Evolutionary conservation across 768 basidiomycete genomes (phyloP).

Genomic region (Lanmaoa rubissima): DNA sequence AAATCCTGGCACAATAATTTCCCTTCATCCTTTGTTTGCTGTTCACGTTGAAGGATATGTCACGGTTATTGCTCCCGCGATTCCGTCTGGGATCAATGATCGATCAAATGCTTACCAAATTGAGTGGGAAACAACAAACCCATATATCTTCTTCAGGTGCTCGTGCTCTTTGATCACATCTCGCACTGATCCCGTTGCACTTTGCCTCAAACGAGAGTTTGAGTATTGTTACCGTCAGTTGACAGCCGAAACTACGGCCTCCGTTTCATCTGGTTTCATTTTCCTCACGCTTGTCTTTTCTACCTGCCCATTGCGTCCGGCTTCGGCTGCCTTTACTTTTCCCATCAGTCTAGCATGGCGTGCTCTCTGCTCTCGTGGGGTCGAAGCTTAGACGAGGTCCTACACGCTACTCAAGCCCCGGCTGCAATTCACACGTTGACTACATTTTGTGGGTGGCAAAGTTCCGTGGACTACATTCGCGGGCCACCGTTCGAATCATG

Average conservation of each 20-base stretch:
- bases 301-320: not conserved
- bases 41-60: not conserved
- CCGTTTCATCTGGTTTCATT: not conserved
- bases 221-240: not conserved
- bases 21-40: not conserved
- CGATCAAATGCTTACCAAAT: not conserved
- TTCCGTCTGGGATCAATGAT: not conserved
- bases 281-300: not conserved
- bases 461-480: no score
- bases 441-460: no score
- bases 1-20: conserved; percentile 23
- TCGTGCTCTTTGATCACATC: not conserved
- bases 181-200: not conserved
- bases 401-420: no score
- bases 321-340: not conserved
- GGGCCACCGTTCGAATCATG: no score
- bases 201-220: not conserved
- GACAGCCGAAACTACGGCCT: not conserved
- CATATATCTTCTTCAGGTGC: not conserved
- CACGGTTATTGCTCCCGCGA: conserved; percentile 7
- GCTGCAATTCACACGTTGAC: no score
- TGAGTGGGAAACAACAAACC: conserved; percentile 1
- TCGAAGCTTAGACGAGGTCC: not conserved
- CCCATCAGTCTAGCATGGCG: not conserved
- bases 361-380: not conserved